Evolutionary conservation across 2,329 filamentous ascomycete genomes (phyloP), one percentile per base, ranked within the genome.

Genomic region (Dactylellina haptotyla): DNA sequence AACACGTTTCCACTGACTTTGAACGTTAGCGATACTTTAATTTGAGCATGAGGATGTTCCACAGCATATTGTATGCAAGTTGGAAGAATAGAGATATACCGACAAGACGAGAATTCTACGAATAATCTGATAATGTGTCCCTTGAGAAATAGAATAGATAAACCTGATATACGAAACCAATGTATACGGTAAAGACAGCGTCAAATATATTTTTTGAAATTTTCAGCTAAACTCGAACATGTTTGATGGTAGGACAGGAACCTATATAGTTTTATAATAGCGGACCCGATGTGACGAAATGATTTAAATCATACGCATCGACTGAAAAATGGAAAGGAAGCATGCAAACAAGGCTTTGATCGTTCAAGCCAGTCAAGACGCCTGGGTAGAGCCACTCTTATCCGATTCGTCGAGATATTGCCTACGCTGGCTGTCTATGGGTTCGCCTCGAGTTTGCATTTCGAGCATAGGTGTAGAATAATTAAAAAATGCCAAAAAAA

Each of bases 51-150:
- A 6, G 20, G 30, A 48, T 28, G 65, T 71, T 71, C 20, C 65
- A 71, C 65, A 71, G 25, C 65, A 71, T 63, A 63, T 56, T 28
- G 20, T 32, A 57, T 41, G 65, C 30, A 63, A 10, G n/a, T 10
- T 43, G 32, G 16, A 18, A 30, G 46, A 28, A 12, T 20, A 39
- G 25, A 37, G 48, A 25, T 12, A 23, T 48, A 16, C 34, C n/a
- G 8, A 54, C 1, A 34, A 28, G 32, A 25, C 14, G 48, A 57
- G 16, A 8, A 28, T 16, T n/a, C 25, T 48, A 16, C 20, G 16
- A 59, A 51, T 61, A 46, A 70, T 54, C 64, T 61, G 14, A 23
- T 12, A n/a, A 32, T 58, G 41, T 30, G 43, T 32, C 16, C 16
- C n/a, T n/a, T 56, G 14, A 9, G 14, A 41, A n/a, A 12, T 23